Evolutionary conservation across 108 stramenopile genomes (phyloP).

Genomic region (Nitzschia palea): DNA sequence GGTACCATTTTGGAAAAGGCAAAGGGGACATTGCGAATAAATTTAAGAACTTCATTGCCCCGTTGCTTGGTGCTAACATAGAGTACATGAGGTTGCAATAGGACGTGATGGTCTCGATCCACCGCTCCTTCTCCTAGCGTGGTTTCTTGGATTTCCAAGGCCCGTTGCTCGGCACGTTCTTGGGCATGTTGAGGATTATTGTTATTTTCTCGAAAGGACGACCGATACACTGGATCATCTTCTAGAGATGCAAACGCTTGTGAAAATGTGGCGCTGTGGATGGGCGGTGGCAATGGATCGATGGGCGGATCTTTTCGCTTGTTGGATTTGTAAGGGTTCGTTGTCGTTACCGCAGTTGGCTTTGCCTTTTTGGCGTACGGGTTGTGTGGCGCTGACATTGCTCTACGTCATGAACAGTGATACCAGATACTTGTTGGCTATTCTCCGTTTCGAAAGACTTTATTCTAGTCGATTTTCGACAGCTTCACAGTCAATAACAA

Average conservation of each 20-base stretch:
- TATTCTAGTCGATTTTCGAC: no score
- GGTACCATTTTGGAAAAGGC: conserved; percentile 71
- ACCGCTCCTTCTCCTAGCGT: conserved; percentile 18
- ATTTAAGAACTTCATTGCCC: conserved; percentile 68
- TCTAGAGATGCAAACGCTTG: conserved; percentile 67
- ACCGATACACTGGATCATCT: no score
- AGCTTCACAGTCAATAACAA: no score
- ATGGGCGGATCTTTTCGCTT: not conserved
- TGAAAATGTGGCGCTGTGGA: conserved; percentile 23
- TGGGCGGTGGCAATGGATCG: not conserved
- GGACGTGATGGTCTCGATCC: conserved; percentile 55
- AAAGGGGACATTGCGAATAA: conserved; percentile 77
- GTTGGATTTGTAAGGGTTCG: not conserved
- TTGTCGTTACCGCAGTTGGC: not conserved
- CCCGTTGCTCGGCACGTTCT: conserved; percentile 40
- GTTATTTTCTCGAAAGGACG: no score
- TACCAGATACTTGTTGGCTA: no score
- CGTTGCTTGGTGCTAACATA: conserved; percentile 74
- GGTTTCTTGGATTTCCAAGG: conserved; percentile 19
- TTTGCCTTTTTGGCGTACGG: conserved; percentile 31
- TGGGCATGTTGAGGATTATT: conserved; percentile 4
- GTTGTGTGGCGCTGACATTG: conserved; percentile 11
- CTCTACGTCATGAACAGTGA: no score
- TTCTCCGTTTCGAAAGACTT: no score
- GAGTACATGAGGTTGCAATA: conserved; percentile 66